Base-by-base conservation (phyloP, 768 basidiomycete species). In the Rubroboletus pulcherrimus region DNA sequence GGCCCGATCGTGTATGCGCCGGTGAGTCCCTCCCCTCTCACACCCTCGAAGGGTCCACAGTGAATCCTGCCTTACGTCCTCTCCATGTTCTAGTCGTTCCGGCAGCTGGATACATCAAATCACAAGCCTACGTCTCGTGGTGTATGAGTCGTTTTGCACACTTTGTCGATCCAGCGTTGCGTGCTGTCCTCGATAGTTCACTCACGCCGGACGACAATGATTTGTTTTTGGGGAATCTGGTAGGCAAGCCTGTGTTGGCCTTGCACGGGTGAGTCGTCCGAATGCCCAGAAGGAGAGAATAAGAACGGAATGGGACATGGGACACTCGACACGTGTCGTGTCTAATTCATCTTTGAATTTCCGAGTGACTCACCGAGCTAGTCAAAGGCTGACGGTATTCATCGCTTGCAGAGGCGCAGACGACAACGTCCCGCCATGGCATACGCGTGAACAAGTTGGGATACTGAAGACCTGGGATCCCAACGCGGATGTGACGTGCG, bases 131-230 rank as follows among this genome's bases (percentile, higher is more conserved):
- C 63, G 81, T 93, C 5, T 81, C 92, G 0, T 80, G 87, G 67
- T 79, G 78, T 7, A 77, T 85, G 70, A 87, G 87, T 42, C 80
- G 82, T 80, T 89, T 82, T 17, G 79, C 80, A 5, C 93, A 92
- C 68, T 93, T 83, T 68, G 76, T 86, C 30, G 94, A 96, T 66
- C 90, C 93, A 0, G 66, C 75, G 3, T 74, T 92, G 42, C 82
- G 84, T 38, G 82, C 84, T 5, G 81, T 96, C 49, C 77, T 97
- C 14, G 83, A 88, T 54, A 77, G 84, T 2, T 83, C 89, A 0
- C 74, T 94, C 26, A 86, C 86, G 0, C 83, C 88, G 3, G 93
- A 93, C 59, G 91, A 95, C 70, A 93, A 96, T 66, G 92, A 96
- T 63, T 68, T 95, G 4, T 88, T 93, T 72, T 62, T 93, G 21